phyloP scores from a whole-genome alignment of 2,329 filamentous ascomycete genomes.

The Bretziella fagacearum region DNA sequence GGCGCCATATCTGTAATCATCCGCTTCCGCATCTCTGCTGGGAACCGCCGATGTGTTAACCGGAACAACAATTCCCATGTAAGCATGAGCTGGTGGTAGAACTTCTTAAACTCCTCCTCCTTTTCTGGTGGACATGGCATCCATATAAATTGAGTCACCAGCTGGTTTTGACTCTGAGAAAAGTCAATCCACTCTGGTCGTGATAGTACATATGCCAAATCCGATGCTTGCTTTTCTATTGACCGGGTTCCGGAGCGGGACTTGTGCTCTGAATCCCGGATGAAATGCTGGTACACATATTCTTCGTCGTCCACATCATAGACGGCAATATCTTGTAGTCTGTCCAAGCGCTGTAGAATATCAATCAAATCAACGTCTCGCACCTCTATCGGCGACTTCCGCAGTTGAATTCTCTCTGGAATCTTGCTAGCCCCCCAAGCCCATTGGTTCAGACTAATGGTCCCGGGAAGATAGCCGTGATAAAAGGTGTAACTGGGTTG shows the following conservation, averaged over 20 bases:
- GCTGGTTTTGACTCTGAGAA: conserved; percentile 50
- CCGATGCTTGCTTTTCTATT: conserved; percentile 54
- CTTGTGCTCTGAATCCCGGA: conserved; percentile 49
- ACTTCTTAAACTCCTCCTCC: conserved; percentile 41
- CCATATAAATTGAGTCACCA: conserved; percentile 56
- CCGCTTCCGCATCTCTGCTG: conserved; percentile 46
- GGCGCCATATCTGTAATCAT: conserved; percentile 49
- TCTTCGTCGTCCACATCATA: conserved; percentile 38
- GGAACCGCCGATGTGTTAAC: conserved; percentile 45
- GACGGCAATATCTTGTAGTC: conserved; percentile 31
- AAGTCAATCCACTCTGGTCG: conserved; percentile 61
- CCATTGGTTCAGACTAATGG: conserved; percentile 56
- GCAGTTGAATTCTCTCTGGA: conserved; percentile 38
- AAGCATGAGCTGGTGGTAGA: conserved; percentile 63
- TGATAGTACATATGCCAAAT: conserved; percentile 52
- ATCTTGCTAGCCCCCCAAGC: conserved; percentile 39
- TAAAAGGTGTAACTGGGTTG: conserved; percentile 55
- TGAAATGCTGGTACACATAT: conserved; percentile 43
- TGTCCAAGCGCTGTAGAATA: conserved; percentile 41
- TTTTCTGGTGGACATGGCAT: conserved; percentile 37
- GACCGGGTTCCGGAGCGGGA: conserved; percentile 28
- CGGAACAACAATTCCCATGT: conserved; percentile 55
- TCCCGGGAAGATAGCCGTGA: conserved; percentile 49
- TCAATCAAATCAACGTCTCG: conserved; percentile 41
- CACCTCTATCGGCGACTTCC: conserved; percentile 40